Conservation (phyloP, 2,329 filamentous ascomycete species). For the Alternaria ethzedia region DNA sequence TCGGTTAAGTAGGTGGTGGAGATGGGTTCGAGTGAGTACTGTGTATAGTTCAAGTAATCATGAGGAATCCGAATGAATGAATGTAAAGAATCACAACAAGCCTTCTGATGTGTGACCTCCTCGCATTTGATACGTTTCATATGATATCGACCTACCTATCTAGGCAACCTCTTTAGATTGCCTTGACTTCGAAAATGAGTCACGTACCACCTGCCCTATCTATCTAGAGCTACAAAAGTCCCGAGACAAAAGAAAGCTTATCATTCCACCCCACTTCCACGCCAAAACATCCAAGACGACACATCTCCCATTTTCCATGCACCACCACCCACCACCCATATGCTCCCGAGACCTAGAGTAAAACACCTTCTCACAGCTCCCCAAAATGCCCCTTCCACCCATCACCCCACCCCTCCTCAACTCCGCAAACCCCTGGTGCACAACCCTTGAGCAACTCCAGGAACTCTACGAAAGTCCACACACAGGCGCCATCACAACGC, state of each 20-base stretch:
- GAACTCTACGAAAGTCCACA: conserved; percentile 65
- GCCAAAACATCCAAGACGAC: background rate
- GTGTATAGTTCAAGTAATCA: conserved; percentile 16
- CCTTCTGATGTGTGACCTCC: too few relatives aligned
- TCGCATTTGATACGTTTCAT: too few relatives aligned
- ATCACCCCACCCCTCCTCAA: conserved; percentile 74
- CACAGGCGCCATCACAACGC: conserved; percentile 76
- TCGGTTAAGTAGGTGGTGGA: conserved; percentile 48
- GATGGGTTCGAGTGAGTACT: conserved; percentile 6
- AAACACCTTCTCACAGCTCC: too few relatives aligned
- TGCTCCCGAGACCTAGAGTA: too few relatives aligned
- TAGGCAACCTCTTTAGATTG: background rate
- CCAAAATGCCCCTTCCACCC: conserved; percentile 51
- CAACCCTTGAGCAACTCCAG: conserved; percentile 65
- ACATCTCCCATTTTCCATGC: too few relatives aligned
- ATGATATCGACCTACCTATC: background rate
- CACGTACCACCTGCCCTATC: background rate
- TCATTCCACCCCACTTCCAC: background rate
- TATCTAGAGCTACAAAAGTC: too few relatives aligned
- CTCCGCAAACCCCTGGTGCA: conserved; percentile 78
- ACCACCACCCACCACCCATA: too few relatives aligned
- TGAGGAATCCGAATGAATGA: conserved; percentile 11
- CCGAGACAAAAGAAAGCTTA: background rate
- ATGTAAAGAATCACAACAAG: conserved; percentile 12
- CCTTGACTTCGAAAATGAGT: background rate